Evolutionary conservation across 2,329 filamentous ascomycete species (phyloP).

Genomic region (Apiospora phragmitis): DNA sequence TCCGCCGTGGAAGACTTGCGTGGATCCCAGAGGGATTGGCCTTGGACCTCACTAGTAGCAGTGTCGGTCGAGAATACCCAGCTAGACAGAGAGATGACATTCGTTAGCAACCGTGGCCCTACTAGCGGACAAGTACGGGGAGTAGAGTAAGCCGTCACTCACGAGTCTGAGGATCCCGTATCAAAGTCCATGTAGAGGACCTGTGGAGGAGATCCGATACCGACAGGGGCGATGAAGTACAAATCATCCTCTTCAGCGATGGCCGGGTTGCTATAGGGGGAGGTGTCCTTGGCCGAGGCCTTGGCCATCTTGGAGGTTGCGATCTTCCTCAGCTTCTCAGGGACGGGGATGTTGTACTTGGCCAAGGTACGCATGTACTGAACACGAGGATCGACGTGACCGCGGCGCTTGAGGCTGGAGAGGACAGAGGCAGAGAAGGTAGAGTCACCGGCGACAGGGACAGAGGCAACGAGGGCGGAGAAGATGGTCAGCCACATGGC

Average conservation of each 20-base stretch:
- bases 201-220: conserved; percentile 50
- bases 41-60: conserved; percentile 44
- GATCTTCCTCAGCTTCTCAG: conserved; percentile 27
- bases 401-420: conserved; percentile 12
- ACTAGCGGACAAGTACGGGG: neutral
- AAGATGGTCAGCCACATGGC: conserved; percentile 7
- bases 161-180: conserved; percentile 61
- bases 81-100: conserved; percentile 29
- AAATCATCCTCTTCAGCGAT: conserved; percentile 41
- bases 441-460: neutral
- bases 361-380: conserved; percentile 31
- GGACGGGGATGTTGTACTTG: conserved; percentile 34
- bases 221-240: conserved; percentile 44
- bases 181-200: conserved; percentile 50
- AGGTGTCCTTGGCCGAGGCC: neutral
- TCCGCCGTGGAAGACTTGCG: conserved; percentile 45
- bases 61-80: conserved; percentile 57
- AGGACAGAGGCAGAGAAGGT: neutral
- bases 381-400: conserved; percentile 13
- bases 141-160: conserved; percentile 41
- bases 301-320: conserved; percentile 16
- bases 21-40: conserved; percentile 43
- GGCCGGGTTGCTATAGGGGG: conserved; percentile 35
- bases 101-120: neutral
- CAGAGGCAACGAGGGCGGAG: neutral